phyloP scores from a whole-genome alignment of 148 eudicot genomes.

The Cornus florida region DNA sequence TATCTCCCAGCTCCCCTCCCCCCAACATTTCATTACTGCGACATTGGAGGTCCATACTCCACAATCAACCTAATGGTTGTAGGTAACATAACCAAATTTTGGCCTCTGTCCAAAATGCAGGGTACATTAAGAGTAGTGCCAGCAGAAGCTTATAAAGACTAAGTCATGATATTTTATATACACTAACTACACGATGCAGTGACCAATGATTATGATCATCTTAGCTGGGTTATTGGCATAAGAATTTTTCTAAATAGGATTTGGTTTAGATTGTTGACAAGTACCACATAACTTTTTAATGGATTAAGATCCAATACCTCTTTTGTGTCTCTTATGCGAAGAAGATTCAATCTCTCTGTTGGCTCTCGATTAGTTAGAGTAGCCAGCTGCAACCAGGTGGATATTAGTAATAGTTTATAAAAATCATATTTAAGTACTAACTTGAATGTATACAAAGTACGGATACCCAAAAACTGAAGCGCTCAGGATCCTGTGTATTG shows the following conservation, averaged over 20 bases:
- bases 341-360: conserved; percentile 74
- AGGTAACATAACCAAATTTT: too few relatives aligned
- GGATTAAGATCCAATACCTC: conserved; percentile 53
- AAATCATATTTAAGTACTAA: neutral
- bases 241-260: neutral
- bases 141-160: too few relatives aligned
- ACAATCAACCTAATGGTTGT: too few relatives aligned
- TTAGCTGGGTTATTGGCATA: neutral
- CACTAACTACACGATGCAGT: too few relatives aligned
- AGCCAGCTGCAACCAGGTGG: conserved; percentile 51
- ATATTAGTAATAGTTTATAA: conserved; percentile 2
- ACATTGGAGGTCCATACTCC: too few relatives aligned
- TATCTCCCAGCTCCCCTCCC: too few relatives aligned
- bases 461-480: conserved; percentile 95
- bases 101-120: too few relatives aligned
- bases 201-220: neutral
- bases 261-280: neutral
- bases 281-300: neutral
- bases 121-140: too few relatives aligned
- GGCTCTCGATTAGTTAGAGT: conserved; percentile 77
- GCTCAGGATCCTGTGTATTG: conserved; percentile 74
- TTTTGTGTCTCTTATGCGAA: conserved; percentile 69
- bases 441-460: conserved; percentile 9
- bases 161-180: too few relatives aligned
- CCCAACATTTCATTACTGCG: too few relatives aligned